Percentiles rank a stretch among this genome's conserved stretches.
Evolutionary conservation across 768 basidiomycete species (phyloP).

Genomic region (Pleurotus djamor): DNA sequence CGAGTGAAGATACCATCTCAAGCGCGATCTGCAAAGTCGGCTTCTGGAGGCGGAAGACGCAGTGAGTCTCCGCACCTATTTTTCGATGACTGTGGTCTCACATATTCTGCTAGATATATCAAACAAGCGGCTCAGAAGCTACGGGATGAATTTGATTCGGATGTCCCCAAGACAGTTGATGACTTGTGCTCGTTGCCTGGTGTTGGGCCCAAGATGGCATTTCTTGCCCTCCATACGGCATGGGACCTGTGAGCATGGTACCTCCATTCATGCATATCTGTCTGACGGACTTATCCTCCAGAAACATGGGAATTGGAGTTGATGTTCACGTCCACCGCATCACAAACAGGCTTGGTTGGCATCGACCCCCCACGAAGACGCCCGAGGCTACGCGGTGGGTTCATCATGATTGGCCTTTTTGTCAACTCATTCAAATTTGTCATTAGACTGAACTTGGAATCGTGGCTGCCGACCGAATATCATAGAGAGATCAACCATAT

Average conservation of each 20-base stretch:
- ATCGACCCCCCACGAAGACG: slow-evolving; percentile 76
- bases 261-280: neutral
- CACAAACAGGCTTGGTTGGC: slow-evolving; percentile 92
- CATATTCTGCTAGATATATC: slow-evolving; percentile 51
- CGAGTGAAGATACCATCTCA: slow-evolving; percentile 61
- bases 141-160: slow-evolving; percentile 70
- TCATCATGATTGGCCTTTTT: neutral
- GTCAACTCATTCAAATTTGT: neutral
- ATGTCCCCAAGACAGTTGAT: slow-evolving; percentile 87
- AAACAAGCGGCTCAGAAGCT: slow-evolving; percentile 71
- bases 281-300: slow-evolving; percentile 21
- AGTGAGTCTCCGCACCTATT: slow-evolving; percentile 40
- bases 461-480: slow-evolving; percentile 77
- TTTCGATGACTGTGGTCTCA: neutral
- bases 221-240: slow-evolving; percentile 77
- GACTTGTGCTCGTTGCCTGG: slow-evolving; percentile 86
- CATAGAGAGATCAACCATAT: slow-evolving; percentile 77
- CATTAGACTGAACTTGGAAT: slow-evolving; percentile 65
- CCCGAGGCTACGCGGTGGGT: slow-evolving; percentile 85
- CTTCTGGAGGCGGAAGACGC: slow-evolving; percentile 88
- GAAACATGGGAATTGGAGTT: slow-evolving; percentile 90
- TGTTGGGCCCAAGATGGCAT: slow-evolving; percentile 98
- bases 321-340: slow-evolving; percentile 97
- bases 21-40: slow-evolving; percentile 87
- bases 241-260: slow-evolving; percentile 69